Evolutionary conservation across 2,329 filamentous ascomycete species (phyloP).

Genomic region (Epichloe brachyelytri): DNA sequence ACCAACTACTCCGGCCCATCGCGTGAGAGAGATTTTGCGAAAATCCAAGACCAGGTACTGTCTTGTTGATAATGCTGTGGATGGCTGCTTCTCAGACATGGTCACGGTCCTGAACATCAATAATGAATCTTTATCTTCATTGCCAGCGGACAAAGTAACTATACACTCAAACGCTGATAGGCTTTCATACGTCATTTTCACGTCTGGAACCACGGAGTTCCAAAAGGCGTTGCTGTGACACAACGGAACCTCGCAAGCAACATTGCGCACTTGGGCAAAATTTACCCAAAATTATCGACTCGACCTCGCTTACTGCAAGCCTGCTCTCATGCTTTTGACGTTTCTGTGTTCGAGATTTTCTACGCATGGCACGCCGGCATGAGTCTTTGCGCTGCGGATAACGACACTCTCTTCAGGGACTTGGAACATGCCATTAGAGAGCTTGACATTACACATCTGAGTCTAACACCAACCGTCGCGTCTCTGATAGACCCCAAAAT

Average conservation of each 20-base stretch:
- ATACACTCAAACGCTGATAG: conserved; percentile 30
- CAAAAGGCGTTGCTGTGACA: conserved; percentile 70
- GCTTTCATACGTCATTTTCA: conserved; percentile 69
- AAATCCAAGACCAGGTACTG: conserved; percentile 42
- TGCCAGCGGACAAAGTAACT: conserved; percentile 24
- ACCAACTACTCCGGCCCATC: conserved; percentile 52
- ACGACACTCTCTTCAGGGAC: conserved; percentile 62
- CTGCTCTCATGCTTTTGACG: conserved; percentile 75
- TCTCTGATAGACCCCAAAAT: conserved; percentile 55
- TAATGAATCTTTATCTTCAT: conserved; percentile 12
- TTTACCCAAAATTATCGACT: conserved; percentile 44
- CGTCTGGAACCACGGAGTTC: conserved; percentile 67
- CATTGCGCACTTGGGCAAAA: conserved; percentile 47
- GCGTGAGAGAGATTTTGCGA: conserved; percentile 47
- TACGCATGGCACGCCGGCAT: conserved; percentile 70
- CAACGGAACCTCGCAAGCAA: conserved; percentile 67
- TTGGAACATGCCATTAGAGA: conserved; percentile 53
- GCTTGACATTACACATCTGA: conserved; percentile 63
- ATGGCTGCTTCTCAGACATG: conserved; percentile 2
- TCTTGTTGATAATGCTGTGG: conserved; percentile 25
- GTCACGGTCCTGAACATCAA: conserved; percentile 23
- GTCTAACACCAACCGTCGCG: conserved; percentile 75
- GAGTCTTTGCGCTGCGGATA: conserved; percentile 61
- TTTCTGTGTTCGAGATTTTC: conserved; percentile 85
- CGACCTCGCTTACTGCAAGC: conserved; percentile 60